phyloP scores from a whole-genome alignment of 2,329 filamentous ascomycete species.

The Pyrenophora teres region DNA sequence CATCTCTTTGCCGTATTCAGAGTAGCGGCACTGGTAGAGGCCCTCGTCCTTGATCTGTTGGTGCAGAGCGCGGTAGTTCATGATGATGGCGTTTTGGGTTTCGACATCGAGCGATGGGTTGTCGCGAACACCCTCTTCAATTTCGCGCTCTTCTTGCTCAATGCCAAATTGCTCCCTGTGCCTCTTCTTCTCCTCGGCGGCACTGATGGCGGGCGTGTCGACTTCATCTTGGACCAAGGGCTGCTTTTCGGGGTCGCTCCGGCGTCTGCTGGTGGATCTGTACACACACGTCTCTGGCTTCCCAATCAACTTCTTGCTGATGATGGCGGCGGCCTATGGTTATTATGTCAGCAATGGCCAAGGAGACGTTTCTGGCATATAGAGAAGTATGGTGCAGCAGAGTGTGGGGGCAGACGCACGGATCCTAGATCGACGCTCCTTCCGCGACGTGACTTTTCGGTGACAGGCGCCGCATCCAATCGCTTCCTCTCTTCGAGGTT shows the following conservation, averaged over 20 bases:
- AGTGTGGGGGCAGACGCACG: conserved; percentile 25
- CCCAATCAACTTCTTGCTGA: conserved; percentile 32
- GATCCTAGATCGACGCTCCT: conserved; percentile 37
- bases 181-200: conserved; percentile 21
- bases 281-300: conserved; percentile 29
- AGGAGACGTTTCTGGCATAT: conserved; percentile 7
- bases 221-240: conserved; percentile 20
- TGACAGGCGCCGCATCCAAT: conserved; percentile 2
- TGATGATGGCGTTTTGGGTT: conserved; percentile 60
- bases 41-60: conserved; percentile 60
- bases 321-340: conserved; percentile 31
- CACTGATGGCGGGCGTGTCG: conserved; percentile 5
- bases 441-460: conserved; percentile 19
- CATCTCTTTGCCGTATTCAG: conserved; percentile 63
- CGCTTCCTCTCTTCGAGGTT: conserved; percentile 25
- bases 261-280: conserved; percentile 17
- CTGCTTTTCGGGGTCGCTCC: conserved; percentile 30
- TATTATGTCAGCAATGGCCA: conserved; percentile 22
- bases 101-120: conserved; percentile 59
- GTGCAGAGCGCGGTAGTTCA: conserved; percentile 62
- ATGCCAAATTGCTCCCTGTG: conserved; percentile 41
- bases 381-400: conserved; percentile 4
- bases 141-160: conserved; percentile 44
- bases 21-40: conserved; percentile 63
- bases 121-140: conserved; percentile 42